Base-by-base conservation (phyloP, 345 rosid genomes). In the Limnanthes douglasii region DNA sequence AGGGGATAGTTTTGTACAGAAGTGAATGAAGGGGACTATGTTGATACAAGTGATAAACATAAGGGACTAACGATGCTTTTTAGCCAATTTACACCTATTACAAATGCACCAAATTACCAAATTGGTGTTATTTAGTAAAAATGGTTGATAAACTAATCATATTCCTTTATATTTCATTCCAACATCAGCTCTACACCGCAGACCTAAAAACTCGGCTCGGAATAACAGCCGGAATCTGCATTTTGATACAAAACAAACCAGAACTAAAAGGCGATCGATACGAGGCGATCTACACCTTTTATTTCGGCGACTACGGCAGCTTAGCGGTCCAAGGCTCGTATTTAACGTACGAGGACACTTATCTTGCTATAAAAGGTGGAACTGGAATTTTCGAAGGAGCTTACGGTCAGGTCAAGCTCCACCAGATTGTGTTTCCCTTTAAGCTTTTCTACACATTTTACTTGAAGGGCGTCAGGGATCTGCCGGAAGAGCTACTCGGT, bases 281-380 rank as follows among this genome's bases (percentile, higher is more conserved):
- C 30, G 94, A 86, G 58, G 96, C 96, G 0, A 56, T 21, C 0
- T 81, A 61, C 70, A 86, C 86, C 57, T 77, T 86, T 48, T 70
- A 78, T 69, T 81, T 81, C 28, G 92, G 94, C 0, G 90, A 73
- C 33, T 68, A 74, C 21, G 90, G 90, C 6, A 77, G 74, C 26
- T 37, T 78, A 20, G 21, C 90, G 0, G 90, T 78, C 39, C 90
- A 78, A 24, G 90, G 90, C 14, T 20, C 62, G 0, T 78, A 78
- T 39, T 28, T 73, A 48, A 78, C 90, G 2, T 73, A 70, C 19
- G 64, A 78, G 41, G 90, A 78, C 62, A 50, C 76, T 17, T 73
- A 56, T 15, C 63, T 78, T 1, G 53, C 90, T 0, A 53, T 78
- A 26, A 78, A 66, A 0, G 90, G 83, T 3, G 90, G 90, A 11